Base-by-base conservation (phyloP, 495 filamentous ascomycete genomes). In the Xeromyces bisporus region DNA sequence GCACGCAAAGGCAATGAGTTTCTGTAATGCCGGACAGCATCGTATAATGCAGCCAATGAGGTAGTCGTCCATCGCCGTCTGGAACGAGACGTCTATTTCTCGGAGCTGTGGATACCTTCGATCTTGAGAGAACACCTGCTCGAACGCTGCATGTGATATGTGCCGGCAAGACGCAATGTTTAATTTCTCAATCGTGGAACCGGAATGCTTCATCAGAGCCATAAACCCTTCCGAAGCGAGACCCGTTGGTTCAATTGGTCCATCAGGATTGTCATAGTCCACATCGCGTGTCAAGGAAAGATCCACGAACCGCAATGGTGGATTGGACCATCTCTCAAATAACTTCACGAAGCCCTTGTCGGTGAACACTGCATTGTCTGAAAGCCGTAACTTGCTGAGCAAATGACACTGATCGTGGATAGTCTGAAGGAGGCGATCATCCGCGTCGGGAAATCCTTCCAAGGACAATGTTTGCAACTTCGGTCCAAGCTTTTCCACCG, bases 151-250 rank as follows among this genome's bases (percentile, higher is more conserved):
- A 28, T 58, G 55, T 5, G 64, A 64, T 30, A 94, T 80, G 43
- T 89, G 75, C 14, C 84, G 73, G 45, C 84, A 92, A 6, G 73
- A 82, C 9, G 75, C 58, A 16, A 93, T 60, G 40, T 87, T 75
- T 12, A 94, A 53, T 11, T 62, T 53, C 34, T 64, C 51, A 1
- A 93, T 53, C 7, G 42, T 51, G 6, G 46, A 39, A 23, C 79
- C 77, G 0, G 84, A 92, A 44, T 93, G 85, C n/a, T 53, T 53
- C 80, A 94, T 92, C 31, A 93, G 50, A 1, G 82, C 76, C 28
- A 62, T 41, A 50, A 94, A 86, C 0, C 79, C 82, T 23, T 61
- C 46, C 7, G 72, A 75, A 26, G 73, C 79, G 32, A 93, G 68
- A 11, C 83, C 83, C 18, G 80, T 52, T 12, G 60, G 57, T 26